Conservation (phyloP, 129 eudicot species). For the Flaveria robusta region DNA sequence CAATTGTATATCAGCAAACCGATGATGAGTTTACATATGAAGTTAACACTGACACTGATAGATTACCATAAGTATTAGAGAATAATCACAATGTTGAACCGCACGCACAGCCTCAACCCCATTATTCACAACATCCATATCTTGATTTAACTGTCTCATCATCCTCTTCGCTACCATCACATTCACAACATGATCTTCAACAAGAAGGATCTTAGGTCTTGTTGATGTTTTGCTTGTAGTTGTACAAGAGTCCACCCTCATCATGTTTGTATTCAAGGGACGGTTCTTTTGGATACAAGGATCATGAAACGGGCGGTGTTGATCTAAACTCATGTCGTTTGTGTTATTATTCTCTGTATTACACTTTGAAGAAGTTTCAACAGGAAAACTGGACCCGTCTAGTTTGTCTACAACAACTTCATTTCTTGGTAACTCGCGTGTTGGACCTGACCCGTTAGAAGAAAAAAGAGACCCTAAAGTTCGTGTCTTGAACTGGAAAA, state of each 20-base stretch:
- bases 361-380: conserved; percentile 31
- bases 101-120: conserved; percentile 94
- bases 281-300: conserved; percentile 27
- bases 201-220: conserved; percentile 86
- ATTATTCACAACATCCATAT: conserved; percentile 76
- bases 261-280: conserved; percentile 32
- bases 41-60: conserved; percentile 8
- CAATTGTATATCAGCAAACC: neutral
- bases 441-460: conserved; percentile 48
- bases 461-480: conserved; percentile 58
- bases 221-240: conserved; percentile 26
- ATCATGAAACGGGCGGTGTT: conserved; percentile 27
- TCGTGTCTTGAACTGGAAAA: conserved; percentile 71
- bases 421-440: conserved; percentile 42
- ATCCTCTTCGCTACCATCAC: conserved; percentile 77
- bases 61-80: conserved; percentile 80
- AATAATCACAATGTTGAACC: conserved; percentile 58
- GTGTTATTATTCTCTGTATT: conserved; percentile 35
- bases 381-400: conserved; percentile 25
- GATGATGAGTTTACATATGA: neutral
- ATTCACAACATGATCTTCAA: conserved; percentile 83
- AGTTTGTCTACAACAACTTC: conserved; percentile 31
- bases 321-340: conserved; percentile 18
- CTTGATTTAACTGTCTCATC: conserved; percentile 90
- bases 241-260: conserved; percentile 30